Evolutionary conservation across 495 filamentous ascomycete species (phyloP).

Genomic region (Aspergillus indologenus): DNA sequence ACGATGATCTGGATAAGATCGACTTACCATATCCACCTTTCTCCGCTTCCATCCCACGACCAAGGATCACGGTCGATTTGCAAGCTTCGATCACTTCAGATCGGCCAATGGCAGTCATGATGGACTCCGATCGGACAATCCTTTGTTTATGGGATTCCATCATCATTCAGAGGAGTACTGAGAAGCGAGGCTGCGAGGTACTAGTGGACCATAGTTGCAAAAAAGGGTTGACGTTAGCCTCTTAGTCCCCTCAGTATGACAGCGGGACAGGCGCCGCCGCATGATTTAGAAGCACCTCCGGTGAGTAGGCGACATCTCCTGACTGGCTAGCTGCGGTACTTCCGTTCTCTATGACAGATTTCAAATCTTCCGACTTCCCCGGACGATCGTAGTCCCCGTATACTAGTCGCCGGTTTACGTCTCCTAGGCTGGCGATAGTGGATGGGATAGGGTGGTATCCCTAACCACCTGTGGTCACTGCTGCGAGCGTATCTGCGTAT

Average conservation of each 20-base stretch:
- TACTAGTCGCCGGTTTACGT: background rate
- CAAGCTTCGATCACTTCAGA: background rate
- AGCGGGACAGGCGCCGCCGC: constrained; percentile 5
- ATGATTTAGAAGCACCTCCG: background rate
- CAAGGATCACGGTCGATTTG: background rate
- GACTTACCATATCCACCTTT: constrained; percentile 2
- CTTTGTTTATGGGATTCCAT: background rate
- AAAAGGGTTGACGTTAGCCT: constrained; percentile 3
- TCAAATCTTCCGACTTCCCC: constrained; percentile 6
- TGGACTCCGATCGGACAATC: background rate
- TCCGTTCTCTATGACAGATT: background rate
- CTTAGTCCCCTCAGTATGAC: constrained; percentile 2
- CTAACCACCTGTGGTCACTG: background rate
- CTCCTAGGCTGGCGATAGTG: background rate
- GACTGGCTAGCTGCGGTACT: constrained; percentile 1
- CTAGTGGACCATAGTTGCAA: background rate
- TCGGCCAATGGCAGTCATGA: background rate
- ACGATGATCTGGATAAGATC: constrained; percentile 7
- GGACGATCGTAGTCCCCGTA: background rate
- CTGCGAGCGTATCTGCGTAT: no score
- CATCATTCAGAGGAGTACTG: background rate
- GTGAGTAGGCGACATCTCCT: background rate
- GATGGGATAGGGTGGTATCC: background rate
- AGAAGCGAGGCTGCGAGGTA: background rate
- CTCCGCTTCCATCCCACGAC: background rate